Evolutionary conservation across 2,329 filamentous ascomycete genomes (phyloP), one percentile per base, ranked within the genome.

Genomic region (Didymella sp.): DNA sequence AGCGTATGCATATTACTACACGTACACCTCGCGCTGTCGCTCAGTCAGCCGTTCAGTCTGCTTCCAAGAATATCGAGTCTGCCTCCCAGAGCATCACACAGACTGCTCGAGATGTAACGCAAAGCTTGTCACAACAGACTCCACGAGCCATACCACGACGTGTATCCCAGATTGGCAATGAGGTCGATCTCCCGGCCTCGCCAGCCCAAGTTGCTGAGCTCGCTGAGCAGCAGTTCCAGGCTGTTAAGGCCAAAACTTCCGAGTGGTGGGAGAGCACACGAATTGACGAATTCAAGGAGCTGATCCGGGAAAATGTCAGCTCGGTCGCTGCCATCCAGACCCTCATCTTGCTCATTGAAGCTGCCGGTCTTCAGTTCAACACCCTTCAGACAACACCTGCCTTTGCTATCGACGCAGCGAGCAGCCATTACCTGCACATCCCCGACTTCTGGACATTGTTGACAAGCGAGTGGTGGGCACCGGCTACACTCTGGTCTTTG

Each of bases 361-460:
- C 87, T 51, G 79, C 87, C 42, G 84, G 85, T 64, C 80, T 98
- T 59, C 85, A 90, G 61, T 81, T 80, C 45, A 87, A 89, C 73
- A 80, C 96, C 51, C 81, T 97, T 6, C 85, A 89, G 24, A 85
- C 89, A 72, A 83, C 84, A 66, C 91, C 89, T 72, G 85, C 89
- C 59, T 89, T 92, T 73, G 64, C 76, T 12, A 74, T 80, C 19
- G 74, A 91, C 21, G 80, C 82, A 54, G 85, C 84, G 13, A 78
- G 80, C 6, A 84, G 85, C 59, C 82, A 85, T 61, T 80, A 86
- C 2, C 81, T 96, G 60, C 83, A 85, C 67, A 77, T 95, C 19
- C 92, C 93, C 0, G 91, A 98, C 75, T 81, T 96, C 66, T 96
- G 95, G 76, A 77, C 89, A 27, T 80, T 97, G 8, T 77, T 96